A percentile compares a stretch with the other conserved stretches of the same genome.
These are phyloP conservation scores for Kodamaea neixiangensis DNA, from an alignment of 805 yeast genomes.

Conservation along the genomic window DNA sequence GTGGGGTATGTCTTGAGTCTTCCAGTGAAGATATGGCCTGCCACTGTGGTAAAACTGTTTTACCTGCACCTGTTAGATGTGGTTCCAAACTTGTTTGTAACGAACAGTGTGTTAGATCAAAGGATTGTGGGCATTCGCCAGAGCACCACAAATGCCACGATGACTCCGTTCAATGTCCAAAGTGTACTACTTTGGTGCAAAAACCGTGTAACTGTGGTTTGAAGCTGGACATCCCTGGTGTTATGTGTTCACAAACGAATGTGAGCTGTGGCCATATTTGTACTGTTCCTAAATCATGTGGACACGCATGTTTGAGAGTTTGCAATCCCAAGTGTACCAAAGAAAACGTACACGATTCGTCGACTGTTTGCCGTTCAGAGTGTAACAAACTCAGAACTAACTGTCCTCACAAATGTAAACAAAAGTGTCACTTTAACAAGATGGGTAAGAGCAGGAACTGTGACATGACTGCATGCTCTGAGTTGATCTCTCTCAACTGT, in stretches of 20 bases:
- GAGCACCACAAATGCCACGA: slow-evolving; percentile 77
- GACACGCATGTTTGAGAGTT: slow-evolving; percentile 49
- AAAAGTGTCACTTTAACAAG: slow-evolving; percentile 62
- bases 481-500: slow-evolving; percentile 54
- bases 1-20: slow-evolving; percentile 79
- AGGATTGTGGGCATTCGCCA: slow-evolving; percentile 68
- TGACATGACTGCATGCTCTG: slow-evolving; percentile 54
- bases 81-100: slow-evolving; percentile 68
- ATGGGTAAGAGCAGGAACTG: slow-evolving; percentile 41
- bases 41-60: slow-evolving; percentile 75
- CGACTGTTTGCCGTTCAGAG: slow-evolving; percentile 50
- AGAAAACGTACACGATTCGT: slow-evolving; percentile 55
- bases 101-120: slow-evolving; percentile 60
- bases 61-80: slow-evolving; percentile 83
- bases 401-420: slow-evolving; percentile 71
- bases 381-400: slow-evolving; percentile 54
- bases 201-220: slow-evolving; percentile 65
- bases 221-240: slow-evolving; percentile 52
- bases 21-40: slow-evolving; percentile 78
- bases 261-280: slow-evolving; percentile 62
- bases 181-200: slow-evolving; percentile 62
- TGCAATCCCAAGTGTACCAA: slow-evolving; percentile 66
- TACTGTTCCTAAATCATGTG: slow-evolving; percentile 35
- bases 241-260: slow-evolving; percentile 65
- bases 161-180: slow-evolving; percentile 66